Evolutionary conservation across 306 rosid genomes (phyloP).

Genomic region (Cyamopsis tetragonoloba): DNA sequence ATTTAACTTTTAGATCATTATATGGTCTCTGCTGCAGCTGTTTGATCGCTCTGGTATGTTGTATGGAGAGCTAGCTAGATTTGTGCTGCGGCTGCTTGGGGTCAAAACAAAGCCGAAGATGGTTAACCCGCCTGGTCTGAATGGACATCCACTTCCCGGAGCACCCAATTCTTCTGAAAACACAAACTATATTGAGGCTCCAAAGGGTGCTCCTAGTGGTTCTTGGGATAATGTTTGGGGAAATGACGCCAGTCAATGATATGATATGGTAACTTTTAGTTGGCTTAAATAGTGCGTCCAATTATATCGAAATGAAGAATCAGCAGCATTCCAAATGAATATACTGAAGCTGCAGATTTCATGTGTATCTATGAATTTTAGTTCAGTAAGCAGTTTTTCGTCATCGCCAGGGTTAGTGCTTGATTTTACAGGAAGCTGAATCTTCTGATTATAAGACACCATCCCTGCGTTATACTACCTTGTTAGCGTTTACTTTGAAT

Average conservation of each 20-base stretch:
- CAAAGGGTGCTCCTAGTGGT: constrained; percentile 66
- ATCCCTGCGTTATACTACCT: constrained; percentile 19
- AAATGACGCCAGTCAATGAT: constrained; percentile 42
- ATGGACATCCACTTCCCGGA: constrained; percentile 56
- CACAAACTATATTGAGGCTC: constrained; percentile 58
- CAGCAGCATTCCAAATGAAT: constrained; percentile 12
- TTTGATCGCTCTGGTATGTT: constrained; percentile 85
- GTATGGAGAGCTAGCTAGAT: constrained; percentile 93
- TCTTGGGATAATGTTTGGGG: constrained; percentile 95
- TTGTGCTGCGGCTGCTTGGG: constrained; percentile 75
- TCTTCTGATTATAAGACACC: constrained; percentile 15
- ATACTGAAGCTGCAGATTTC: not conserved
- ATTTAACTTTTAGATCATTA: constrained; percentile 1
- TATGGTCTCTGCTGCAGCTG: constrained; percentile 50
- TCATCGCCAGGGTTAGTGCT: constrained; percentile 1
- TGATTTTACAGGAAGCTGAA: constrained; percentile 15
- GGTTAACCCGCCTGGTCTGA: constrained; percentile 53
- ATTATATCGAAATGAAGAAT: constrained; percentile 27
- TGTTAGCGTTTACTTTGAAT: constrained; percentile 19
- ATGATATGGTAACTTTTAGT: not conserved
- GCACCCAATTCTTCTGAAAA: constrained; percentile 32
- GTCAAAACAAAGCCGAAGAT: constrained; percentile 51
- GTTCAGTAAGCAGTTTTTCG: constrained; percentile 21
- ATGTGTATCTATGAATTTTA: constrained; percentile 17
- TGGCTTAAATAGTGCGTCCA: constrained; percentile 3